Conservation (phyloP, 768 basidiomycete genomes). For the Roridomyces roridus region DNA sequence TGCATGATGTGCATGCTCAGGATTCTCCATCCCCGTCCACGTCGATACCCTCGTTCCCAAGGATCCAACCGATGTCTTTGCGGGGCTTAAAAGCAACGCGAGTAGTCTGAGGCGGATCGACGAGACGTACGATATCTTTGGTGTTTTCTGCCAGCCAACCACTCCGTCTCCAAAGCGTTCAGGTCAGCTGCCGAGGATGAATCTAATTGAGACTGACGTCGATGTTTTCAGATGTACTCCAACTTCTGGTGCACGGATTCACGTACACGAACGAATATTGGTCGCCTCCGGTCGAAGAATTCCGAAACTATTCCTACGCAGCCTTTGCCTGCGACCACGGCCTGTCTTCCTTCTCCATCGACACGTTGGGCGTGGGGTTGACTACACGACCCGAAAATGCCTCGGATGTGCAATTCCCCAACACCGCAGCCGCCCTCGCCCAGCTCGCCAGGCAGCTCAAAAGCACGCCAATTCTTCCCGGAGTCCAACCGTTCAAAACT, state of each 20-base stretch:
- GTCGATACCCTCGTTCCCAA: slow-evolving; percentile 6
- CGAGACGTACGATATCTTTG: background rate
- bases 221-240: background rate
- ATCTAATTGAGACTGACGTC: too few species aligned
- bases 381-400: background rate
- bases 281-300: background rate
- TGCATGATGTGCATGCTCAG: too few species aligned
- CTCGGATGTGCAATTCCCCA: background rate
- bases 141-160: too few species aligned
- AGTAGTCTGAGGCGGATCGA: background rate
- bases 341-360: background rate
- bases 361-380: background rate
- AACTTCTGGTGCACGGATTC: background rate
- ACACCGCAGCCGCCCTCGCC: background rate
- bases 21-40: slow-evolving; percentile 8
- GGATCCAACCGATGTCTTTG: background rate
- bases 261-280: background rate
- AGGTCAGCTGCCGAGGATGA: too few species aligned
- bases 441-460: background rate
- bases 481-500: background rate
- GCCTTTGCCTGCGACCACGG: background rate
- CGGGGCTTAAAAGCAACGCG: background rate
- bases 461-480: background rate
- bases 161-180: too few species aligned
- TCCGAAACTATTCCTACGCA: background rate